Percentiles rank a stretch among this genome's conserved stretches.
Evolutionary conservation across 2,329 filamentous ascomycete genomes (phyloP).

Genomic region (Rhynchosporium graminicola): DNA sequence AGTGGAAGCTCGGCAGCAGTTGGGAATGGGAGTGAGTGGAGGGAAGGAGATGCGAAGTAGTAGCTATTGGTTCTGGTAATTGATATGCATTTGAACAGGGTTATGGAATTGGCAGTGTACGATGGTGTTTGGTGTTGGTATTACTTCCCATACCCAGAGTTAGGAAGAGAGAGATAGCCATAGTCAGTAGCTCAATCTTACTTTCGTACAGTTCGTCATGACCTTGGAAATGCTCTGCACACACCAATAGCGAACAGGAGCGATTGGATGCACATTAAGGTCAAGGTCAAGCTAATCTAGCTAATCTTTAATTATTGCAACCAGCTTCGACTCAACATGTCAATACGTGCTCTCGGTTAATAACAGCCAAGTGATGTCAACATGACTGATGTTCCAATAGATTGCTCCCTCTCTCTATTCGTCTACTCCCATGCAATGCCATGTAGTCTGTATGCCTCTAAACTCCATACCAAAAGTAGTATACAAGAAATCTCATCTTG

Average conservation of each 20-base stretch:
- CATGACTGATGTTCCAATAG: background rate
- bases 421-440: background rate
- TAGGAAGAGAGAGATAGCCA: background rate
- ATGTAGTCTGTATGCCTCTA: slow-evolving; percentile 5
- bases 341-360: too few species aligned
- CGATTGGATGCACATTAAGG: too few species aligned
- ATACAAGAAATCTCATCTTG: background rate
- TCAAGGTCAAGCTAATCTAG: too few species aligned
- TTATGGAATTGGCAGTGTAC: background rate
- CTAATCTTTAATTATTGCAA: too few species aligned
- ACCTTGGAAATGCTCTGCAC: too few species aligned
- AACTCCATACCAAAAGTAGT: background rate
- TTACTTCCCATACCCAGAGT: slow-evolving; percentile 9
- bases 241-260: too few species aligned
- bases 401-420: background rate
- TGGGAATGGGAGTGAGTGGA: slow-evolving; percentile 36
- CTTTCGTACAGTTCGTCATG: too few species aligned
- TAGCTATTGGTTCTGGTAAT: too few species aligned
- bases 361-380: background rate
- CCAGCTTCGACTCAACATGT: too few species aligned
- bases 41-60: slow-evolving; percentile 23
- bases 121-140: slow-evolving; percentile 13
- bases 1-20: slow-evolving; percentile 22
- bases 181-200: too few species aligned
- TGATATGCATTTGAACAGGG: background rate